Conservation (phyloP, 2,329 filamentous ascomycete species). For the Sclerotinia sclerotiorum region DNA sequence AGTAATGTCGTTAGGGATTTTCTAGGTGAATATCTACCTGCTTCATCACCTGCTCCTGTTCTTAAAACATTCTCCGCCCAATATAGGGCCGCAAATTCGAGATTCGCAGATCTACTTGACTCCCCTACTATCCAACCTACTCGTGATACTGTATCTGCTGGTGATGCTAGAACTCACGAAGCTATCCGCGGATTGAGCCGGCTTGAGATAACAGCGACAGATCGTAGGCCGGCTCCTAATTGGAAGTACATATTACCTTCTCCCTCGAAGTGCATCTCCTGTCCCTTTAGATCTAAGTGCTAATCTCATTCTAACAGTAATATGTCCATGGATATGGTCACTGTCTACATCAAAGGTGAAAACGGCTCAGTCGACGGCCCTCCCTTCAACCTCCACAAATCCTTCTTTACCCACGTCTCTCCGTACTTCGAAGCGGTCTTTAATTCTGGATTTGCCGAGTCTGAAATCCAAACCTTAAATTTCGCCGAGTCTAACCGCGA, state of each 20-base stretch:
- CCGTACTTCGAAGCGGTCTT: slow-evolving; percentile 22
- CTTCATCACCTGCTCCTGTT: too few species aligned
- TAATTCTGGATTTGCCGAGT: slow-evolving; percentile 19
- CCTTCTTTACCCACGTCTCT: slow-evolving; percentile 8
- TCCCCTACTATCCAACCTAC: not conserved
- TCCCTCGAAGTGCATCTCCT: not conserved
- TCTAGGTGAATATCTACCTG: not conserved
- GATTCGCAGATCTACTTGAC: not conserved
- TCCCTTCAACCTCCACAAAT: slow-evolving; percentile 12
- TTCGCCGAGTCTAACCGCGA: not conserved
- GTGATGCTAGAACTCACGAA: not conserved
- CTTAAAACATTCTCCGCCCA: not conserved
- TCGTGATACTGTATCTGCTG: not conserved
- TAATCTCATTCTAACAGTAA: not conserved
- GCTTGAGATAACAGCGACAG: not conserved
- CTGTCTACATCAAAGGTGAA: not conserved
- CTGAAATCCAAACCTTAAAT: not conserved
- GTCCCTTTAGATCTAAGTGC: not conserved
- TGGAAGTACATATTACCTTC: not conserved
- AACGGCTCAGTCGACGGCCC: not conserved
- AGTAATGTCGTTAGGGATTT: not conserved
- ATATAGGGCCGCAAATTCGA: too few species aligned
- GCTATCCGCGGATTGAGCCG: not conserved
- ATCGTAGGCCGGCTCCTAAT: not conserved
- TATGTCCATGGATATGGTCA: not conserved